Percentiles rank a stretch among this genome's conserved stretches.
Conservation (phyloP, 371 early-diverging fungal genomes). For the Dichotomocladium elegans region DNA sequence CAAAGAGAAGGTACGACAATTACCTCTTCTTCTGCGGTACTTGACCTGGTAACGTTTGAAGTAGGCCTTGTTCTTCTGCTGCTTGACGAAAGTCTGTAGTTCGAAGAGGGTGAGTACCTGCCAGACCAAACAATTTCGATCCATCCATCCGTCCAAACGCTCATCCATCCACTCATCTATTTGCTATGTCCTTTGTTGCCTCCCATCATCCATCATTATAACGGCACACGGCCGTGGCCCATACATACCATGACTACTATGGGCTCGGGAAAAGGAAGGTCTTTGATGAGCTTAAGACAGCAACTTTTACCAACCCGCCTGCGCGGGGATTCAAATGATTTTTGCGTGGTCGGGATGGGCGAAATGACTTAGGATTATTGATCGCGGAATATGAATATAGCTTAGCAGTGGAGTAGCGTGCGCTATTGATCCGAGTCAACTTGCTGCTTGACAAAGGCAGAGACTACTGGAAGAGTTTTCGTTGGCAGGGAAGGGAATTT, state of each 20-base stretch:
- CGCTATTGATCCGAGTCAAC: too few species aligned
- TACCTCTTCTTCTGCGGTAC: constrained; percentile 97
- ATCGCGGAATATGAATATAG: too few species aligned
- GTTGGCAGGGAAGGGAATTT: too few species aligned
- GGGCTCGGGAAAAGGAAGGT: constrained; percentile 9
- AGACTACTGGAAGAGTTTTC: too few species aligned
- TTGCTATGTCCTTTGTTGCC: neutral
- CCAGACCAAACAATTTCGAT: too few species aligned
- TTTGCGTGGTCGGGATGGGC: too few species aligned
- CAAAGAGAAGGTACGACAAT: constrained; percentile 18
- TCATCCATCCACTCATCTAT: constrained; percentile 6
- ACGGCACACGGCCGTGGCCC: neutral
- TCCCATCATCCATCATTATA: neutral
- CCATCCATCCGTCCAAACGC: constrained; percentile 1
- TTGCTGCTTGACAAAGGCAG: too few species aligned
- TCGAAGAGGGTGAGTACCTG: neutral
- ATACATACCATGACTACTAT: constrained; percentile 12
- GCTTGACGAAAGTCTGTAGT: constrained; percentile 44
- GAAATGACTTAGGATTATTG: too few species aligned
- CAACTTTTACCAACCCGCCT: too few species aligned
- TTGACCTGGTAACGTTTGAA: constrained; percentile 99
- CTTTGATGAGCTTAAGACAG: too few species aligned
- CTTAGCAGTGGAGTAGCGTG: too few species aligned
- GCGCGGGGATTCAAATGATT: too few species aligned
- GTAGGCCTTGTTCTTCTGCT: constrained; percentile 73